A percentile compares a stretch with the other conserved stretches of the same genome.
These are phyloP conservation scores for Leccinum laetum DNA, from an alignment of 1,284 basidiomycete genomes.

Conservation along the genomic window DNA sequence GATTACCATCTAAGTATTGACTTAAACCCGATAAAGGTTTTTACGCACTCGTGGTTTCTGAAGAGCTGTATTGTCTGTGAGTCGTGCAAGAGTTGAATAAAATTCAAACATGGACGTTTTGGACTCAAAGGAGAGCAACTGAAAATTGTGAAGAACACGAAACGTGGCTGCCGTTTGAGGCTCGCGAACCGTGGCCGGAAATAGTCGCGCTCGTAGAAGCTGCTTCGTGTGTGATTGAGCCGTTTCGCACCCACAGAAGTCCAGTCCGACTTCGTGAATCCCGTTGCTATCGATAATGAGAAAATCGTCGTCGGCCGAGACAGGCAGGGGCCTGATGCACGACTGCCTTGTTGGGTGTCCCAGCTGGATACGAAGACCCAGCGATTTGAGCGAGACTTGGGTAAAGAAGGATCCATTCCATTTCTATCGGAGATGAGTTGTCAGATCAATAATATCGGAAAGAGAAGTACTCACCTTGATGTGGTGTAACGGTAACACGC, in stretches of 20 bases:
- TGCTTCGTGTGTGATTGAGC: not conserved
- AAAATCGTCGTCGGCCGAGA: not conserved
- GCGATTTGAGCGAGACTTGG: not conserved
- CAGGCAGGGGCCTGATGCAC: not conserved
- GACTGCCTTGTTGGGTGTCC: not conserved
- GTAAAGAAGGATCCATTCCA: not conserved
- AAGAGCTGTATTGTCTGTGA: not conserved
- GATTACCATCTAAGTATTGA: no score
- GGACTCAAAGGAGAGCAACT: no score
- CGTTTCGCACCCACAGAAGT: constrained; percentile 7
- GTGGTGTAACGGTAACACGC: no score
- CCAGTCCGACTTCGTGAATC: not conserved
- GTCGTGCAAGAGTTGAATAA: not conserved
- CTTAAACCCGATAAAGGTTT: not conserved
- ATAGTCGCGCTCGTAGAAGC: not conserved
- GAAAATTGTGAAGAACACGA: no score
- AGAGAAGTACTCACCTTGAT: no score
- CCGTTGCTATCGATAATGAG: constrained; percentile 5
- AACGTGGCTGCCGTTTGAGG: no score
- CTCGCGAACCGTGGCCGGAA: constrained; percentile 5
- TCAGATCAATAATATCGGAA: no score
- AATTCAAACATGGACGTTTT: no score
- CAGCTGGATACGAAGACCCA: not conserved
- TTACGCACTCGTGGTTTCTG: not conserved
- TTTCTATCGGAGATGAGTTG: no score